Conservation (phyloP, 192 early-diverging fungal genomes). For the Coemansia sp. region DNA sequence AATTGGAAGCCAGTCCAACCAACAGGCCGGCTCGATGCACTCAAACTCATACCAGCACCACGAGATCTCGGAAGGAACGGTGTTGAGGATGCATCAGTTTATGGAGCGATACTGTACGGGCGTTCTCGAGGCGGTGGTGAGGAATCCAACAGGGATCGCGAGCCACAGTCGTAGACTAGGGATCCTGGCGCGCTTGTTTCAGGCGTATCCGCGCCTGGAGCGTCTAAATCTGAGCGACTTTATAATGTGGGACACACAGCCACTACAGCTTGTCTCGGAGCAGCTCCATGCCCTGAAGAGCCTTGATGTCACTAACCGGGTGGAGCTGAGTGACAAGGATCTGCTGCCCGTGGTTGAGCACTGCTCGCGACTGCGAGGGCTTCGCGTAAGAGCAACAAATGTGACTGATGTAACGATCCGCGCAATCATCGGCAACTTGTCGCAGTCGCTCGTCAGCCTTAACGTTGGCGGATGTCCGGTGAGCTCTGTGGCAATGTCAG, state of each 20-base stretch:
- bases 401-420: slow-evolving; percentile 46
- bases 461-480: slow-evolving; percentile 54
- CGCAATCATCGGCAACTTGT: slow-evolving; percentile 35
- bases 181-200: slow-evolving; percentile 45
- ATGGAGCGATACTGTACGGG: slow-evolving; percentile 56
- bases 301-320: slow-evolving; percentile 54
- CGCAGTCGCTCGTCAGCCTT: slow-evolving; percentile 39
- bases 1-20: slow-evolving; percentile 16
- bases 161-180: slow-evolving; percentile 45
- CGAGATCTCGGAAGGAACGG: slow-evolving; percentile 54
- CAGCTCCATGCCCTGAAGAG: slow-evolving; percentile 37
- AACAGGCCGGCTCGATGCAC: slow-evolving; percentile 17
- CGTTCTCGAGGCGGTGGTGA: slow-evolving; percentile 42
- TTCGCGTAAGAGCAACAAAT: slow-evolving; percentile 52
- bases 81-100: slow-evolving; percentile 53
- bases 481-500: slow-evolving; percentile 49
- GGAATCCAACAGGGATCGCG: slow-evolving; percentile 51
- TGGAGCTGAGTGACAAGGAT: slow-evolving; percentile 51
- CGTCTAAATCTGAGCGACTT: slow-evolving; percentile 53
- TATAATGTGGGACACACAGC: slow-evolving; percentile 58
- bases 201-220: slow-evolving; percentile 52
- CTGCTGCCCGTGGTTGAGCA: slow-evolving; percentile 46
- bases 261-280: slow-evolving; percentile 42
- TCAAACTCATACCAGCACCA: slow-evolving; percentile 33
- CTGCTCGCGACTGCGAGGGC: slow-evolving; percentile 42